Conservation (phyloP, 805 yeast genomes). For the Isabelozyma pseudorhagii region DNA sequence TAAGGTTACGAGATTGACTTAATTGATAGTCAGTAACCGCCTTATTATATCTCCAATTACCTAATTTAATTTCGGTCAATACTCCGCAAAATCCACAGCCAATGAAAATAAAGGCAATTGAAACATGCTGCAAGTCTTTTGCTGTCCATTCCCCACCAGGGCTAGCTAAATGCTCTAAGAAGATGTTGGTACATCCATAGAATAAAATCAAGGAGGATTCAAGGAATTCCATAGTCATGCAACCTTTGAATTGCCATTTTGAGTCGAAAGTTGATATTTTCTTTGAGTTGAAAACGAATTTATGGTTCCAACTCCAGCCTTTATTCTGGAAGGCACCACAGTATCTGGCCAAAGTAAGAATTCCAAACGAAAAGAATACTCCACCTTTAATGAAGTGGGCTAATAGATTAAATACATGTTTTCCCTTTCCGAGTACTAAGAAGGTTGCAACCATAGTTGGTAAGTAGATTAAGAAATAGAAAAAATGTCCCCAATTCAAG, state of each 20-base stretch:
- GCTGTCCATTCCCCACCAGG: conserved; percentile 84
- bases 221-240: conserved; percentile 78
- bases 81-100: conserved; percentile 94
- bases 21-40: conserved; percentile 16
- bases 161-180: conserved; percentile 73
- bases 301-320: conserved; percentile 91
- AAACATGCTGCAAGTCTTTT: conserved; percentile 37
- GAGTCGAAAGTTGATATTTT: conserved; percentile 22
- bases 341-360: conserved; percentile 79
- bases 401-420: conserved; percentile 68
- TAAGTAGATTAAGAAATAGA: conserved; percentile 57
- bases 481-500: conserved; percentile 64
- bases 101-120: conserved; percentile 48
- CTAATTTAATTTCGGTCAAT: conserved; percentile 65
- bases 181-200: conserved; percentile 87
- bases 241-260: conserved; percentile 40
- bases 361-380: conserved; percentile 73
- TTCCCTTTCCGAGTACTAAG: conserved; percentile 64
- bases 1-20: conserved; percentile 1
- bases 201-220: conserved; percentile 79
- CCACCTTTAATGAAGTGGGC: conserved; percentile 98
- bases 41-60: conserved; percentile 53
- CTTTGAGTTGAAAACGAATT: conserved; percentile 18
- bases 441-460: conserved; percentile 64
- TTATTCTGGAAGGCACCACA: conserved; percentile 71